A percentile compares a stretch with the other conserved stretches of the same genome.
Conservation (phyloP, 1,284 basidiomycete species). For the Paramarasmius palmivorus region DNA sequence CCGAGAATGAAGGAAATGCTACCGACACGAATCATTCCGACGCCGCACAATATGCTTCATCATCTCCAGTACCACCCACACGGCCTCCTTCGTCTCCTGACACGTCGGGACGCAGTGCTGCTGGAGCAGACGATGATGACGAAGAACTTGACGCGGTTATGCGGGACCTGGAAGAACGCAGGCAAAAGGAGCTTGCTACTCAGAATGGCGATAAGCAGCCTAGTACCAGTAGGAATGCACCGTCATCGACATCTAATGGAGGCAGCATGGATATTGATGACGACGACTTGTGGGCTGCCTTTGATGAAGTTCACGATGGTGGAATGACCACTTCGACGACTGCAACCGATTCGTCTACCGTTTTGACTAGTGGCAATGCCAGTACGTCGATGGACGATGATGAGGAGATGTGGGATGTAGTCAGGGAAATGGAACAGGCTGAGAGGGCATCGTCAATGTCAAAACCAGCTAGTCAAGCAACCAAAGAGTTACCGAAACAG, state of each 20-base stretch:
- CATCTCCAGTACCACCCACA: slow-evolving; percentile 45
- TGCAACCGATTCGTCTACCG: slow-evolving; percentile 3
- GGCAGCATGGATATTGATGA: slow-evolving; percentile 32
- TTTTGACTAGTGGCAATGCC: slow-evolving; percentile 1
- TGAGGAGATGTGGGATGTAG: slow-evolving; percentile 69
- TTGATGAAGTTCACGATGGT: slow-evolving; percentile 32
- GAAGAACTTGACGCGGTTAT: slow-evolving; percentile 9
- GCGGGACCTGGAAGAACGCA: slow-evolving; percentile 6
- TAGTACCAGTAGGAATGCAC: slow-evolving; percentile 6
- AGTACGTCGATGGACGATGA: slow-evolving; percentile 28
- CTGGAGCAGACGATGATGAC: slow-evolving; percentile 4
- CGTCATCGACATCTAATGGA: slow-evolving; percentile 16
- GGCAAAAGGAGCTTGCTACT: slow-evolving; percentile 8
- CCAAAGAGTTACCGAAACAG: slow-evolving; percentile 16
- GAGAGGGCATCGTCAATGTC: not conserved
- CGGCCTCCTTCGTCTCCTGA: slow-evolving; percentile 48
- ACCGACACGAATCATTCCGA: slow-evolving; percentile 19
- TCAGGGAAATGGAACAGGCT: slow-evolving; percentile 55
- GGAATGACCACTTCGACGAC: slow-evolving; percentile 14
- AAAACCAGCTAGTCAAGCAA: not conserved
- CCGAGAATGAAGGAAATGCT: slow-evolving; percentile 26
- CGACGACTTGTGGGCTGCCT: slow-evolving; percentile 56
- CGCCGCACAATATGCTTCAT: slow-evolving; percentile 30
- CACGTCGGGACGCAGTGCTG: slow-evolving; percentile 9
- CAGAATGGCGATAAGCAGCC: slow-evolving; percentile 12